Conservation (phyloP, 2,329 filamentous ascomycete species). For the Hymenotorrendiella dingleyae region DNA sequence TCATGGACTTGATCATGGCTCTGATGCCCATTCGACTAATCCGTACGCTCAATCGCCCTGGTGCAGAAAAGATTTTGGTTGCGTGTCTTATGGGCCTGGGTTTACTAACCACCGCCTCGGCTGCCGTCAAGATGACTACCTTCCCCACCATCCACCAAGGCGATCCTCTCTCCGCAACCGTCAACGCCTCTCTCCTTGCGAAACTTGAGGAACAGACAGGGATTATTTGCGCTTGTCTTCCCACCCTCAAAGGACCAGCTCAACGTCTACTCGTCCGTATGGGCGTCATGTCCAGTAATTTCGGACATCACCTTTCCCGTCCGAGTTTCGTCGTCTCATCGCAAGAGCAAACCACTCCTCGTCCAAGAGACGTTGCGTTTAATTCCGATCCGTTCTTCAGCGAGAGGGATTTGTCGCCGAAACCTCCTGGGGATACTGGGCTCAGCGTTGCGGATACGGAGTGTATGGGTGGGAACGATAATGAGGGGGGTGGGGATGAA, state of each 20-base stretch:
- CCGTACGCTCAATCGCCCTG: conserved; percentile 9
- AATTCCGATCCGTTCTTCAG: too few species aligned
- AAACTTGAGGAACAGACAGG: conserved; percentile 12
- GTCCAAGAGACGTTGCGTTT: background rate
- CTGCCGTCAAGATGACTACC: conserved; percentile 11
- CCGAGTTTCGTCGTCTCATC: conserved; percentile 5
- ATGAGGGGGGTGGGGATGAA: background rate
- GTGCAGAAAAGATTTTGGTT: conserved; percentile 10
- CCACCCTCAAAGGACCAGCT: conserved; percentile 6
- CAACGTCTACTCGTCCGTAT: conserved; percentile 7
- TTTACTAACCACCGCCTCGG: conserved; percentile 8
- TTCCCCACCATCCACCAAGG: conserved; percentile 7
- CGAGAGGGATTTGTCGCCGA: too few species aligned
- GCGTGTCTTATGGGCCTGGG: conserved; percentile 9
- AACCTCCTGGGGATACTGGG: too few species aligned
- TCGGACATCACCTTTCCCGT: background rate
- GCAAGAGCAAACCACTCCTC: background rate
- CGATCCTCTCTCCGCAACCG: conserved; percentile 6
- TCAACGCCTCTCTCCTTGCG: conserved; percentile 7
- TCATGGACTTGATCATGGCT: conserved; percentile 10
- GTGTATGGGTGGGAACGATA: too few species aligned
- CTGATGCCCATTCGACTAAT: conserved; percentile 10
- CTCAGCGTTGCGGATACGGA: too few species aligned
- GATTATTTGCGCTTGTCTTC: conserved; percentile 13
- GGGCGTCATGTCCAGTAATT: conserved; percentile 4